These are phyloP conservation scores for Lizanozyma gosingica DNA, from an alignment of 1,139 yeast genomes.

Conservation along the genomic window DNA sequence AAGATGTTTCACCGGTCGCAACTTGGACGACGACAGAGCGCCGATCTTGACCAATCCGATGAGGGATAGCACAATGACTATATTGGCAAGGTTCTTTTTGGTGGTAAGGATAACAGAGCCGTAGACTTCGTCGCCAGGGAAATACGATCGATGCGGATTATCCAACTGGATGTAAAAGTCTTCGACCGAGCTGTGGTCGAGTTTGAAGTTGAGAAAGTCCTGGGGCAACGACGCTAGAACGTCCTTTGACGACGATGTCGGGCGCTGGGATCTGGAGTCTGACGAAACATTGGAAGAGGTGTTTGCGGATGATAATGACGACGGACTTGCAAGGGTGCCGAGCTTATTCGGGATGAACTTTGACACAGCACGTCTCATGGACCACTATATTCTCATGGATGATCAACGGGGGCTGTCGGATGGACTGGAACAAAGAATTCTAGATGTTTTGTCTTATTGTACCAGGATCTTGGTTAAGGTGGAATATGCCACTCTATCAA, in stretches of 20 bases:
- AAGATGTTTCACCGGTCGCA: constrained; percentile 41
- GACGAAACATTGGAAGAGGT: not conserved
- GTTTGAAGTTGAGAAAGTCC: constrained; percentile 14
- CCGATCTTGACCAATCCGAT: constrained; percentile 50
- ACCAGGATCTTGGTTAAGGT: no score
- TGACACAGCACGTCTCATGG: constrained; percentile 40
- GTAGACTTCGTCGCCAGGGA: constrained; percentile 60
- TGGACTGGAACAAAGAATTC: no score
- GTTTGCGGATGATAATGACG: not conserved
- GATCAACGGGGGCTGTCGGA: no score
- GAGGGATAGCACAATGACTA: constrained; percentile 44
- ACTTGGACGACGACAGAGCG: constrained; percentile 40
- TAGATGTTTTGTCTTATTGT: no score
- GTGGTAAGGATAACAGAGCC: constrained; percentile 54
- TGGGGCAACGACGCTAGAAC: not conserved
- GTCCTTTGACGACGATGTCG: not conserved
- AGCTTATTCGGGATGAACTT: constrained; percentile 23
- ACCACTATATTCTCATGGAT: no score
- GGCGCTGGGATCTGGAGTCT: no score
- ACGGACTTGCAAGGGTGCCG: constrained; percentile 1
- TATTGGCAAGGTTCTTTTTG: constrained; percentile 46
- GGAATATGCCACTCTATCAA: no score
- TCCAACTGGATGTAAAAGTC: constrained; percentile 65
- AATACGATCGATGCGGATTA: constrained; percentile 62
- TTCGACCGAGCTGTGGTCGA: constrained; percentile 40